Conservation (phyloP, 495 filamentous ascomycete genomes). For the Hyaloscypha variabilis region DNA sequence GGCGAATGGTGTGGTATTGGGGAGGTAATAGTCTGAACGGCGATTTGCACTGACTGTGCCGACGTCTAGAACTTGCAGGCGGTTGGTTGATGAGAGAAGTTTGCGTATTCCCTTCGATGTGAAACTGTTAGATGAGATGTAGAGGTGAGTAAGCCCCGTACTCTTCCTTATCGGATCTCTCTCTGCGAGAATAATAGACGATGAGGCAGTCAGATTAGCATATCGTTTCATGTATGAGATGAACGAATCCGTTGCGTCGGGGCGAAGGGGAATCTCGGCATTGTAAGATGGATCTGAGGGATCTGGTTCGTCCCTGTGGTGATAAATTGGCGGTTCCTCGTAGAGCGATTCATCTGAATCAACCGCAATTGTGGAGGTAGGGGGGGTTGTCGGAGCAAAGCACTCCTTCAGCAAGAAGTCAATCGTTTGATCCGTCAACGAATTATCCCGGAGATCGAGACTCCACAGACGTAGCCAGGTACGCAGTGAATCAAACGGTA, state of each 20-base stretch:
- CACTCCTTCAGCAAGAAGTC: background rate
- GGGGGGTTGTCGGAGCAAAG: background rate
- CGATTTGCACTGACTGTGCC: slow-evolving; percentile 12
- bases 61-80: slow-evolving; percentile 25
- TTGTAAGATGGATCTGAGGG: background rate
- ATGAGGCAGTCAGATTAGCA: background rate
- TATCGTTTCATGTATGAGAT: background rate
- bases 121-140: slow-evolving; percentile 26
- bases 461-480: slow-evolving; percentile 19
- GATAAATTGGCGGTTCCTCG: slow-evolving; percentile 1
- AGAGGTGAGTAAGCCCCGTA: slow-evolving; percentile 30
- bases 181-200: background rate
- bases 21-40: background rate
- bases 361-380: background rate
- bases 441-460: slow-evolving; percentile 28
- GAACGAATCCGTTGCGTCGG: background rate
- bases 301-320: background rate
- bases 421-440: slow-evolving; percentile 19
- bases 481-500: background rate
- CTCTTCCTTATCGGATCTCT: slow-evolving; percentile 4
- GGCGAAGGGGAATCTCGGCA: background rate
- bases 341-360: background rate
- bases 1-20: background rate
- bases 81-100: slow-evolving; percentile 13
- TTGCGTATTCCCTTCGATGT: slow-evolving; percentile 6